Evolutionary conservation across 352 stramenopile species (phyloP), one percentile per base, ranked within the genome.

Genomic region (Pythium coloratum): DNA sequence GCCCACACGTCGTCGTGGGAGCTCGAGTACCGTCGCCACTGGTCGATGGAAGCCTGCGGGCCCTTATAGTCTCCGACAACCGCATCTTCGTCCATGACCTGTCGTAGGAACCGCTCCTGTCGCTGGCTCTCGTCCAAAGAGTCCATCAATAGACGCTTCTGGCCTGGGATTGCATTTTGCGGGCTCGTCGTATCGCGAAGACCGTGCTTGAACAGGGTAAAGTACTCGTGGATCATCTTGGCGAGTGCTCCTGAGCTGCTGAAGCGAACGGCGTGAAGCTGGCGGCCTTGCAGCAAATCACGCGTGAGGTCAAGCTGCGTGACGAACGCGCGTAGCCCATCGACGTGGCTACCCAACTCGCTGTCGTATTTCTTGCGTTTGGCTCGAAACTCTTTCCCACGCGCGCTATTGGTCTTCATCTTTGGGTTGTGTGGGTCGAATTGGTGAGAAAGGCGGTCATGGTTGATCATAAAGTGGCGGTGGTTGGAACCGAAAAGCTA

Each of bases 381-480:
- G 3, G 59, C 54, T 0, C 60, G 66, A 30, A 68, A 68, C 6
- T 20, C 66, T 33, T 67, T 68, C 54, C 60, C 59, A 28, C 66
- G 66, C 26, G 64, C 54, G 40, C 66, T 72, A 30, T 53, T 72
- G 18, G 44, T 58, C 46, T 59, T 71, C 38, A 44, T 44, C 9
- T 18, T 44, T 13, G 34, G 28, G 28, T 30, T 30, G 28, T 30
- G 28, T 30, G 28, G 28, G 28, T 30, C 28, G 28, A 30, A 44
- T 14, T 44, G 9, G 10, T 44, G 38, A 40, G 34, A 40, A 40
- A 40, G 34, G 34, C 34, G 34, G 34, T 40, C 34, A 40, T 40
- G 34, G 10, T 9, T 40, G 34, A 13, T 13, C 7, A 40, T 13
- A 1, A 40, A 2, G 10, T 40, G 34, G 34, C 34, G 34, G 34